Conservation (phyloP, 1,139 yeast genomes). For the Hyphopichia wangnamkhiaoensis region DNA sequence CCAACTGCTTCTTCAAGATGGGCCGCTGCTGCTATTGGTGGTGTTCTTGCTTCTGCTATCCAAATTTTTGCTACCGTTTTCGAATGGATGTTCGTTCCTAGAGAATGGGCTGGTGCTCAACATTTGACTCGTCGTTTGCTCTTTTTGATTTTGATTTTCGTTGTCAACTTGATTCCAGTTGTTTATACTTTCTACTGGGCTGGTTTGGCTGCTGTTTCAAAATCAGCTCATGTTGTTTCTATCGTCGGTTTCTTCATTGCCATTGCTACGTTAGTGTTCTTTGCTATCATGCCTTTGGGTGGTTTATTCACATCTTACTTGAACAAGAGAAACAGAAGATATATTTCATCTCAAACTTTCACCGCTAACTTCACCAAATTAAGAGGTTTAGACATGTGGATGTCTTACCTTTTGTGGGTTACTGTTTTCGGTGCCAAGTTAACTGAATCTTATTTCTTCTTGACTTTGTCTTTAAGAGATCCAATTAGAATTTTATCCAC, state of each 20-base stretch:
- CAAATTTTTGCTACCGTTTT: constrained; percentile 86
- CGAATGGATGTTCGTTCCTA: constrained; percentile 96
- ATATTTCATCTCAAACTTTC: constrained; percentile 92
- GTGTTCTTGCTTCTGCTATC: constrained; percentile 77
- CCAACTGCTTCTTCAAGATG: constrained; percentile 88
- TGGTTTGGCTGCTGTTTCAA: constrained; percentile 66
- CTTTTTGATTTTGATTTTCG: constrained; percentile 67
- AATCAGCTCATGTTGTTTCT: constrained; percentile 78
- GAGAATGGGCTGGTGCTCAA: constrained; percentile 99
- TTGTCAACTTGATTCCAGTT: constrained; percentile 79
- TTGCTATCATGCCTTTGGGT: constrained; percentile 95
- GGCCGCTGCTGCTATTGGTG: constrained; percentile 94
- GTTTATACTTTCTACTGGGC: constrained; percentile 85
- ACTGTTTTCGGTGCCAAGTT: constrained; percentile 87
- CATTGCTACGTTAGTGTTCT: constrained; percentile 77
- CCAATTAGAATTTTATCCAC: constrained; percentile 73
- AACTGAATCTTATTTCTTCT: constrained; percentile 88
- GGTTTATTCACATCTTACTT: constrained; percentile 93
- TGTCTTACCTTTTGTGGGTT: constrained; percentile 90
- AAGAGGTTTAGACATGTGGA: constrained; percentile 91
- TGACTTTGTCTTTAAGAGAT: constrained; percentile 88
- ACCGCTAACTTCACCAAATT: constrained; percentile 88
- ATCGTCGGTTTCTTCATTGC: constrained; percentile 91
- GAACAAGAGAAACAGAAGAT: constrained; percentile 85
- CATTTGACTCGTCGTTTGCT: constrained; percentile 85